Percentiles rank a stretch among this genome's conserved stretches.
These are phyloP conservation scores for Trichoderma polysporum DNA, from an alignment of 2,329 filamentous ascomycete species.

Conservation along the genomic window DNA sequence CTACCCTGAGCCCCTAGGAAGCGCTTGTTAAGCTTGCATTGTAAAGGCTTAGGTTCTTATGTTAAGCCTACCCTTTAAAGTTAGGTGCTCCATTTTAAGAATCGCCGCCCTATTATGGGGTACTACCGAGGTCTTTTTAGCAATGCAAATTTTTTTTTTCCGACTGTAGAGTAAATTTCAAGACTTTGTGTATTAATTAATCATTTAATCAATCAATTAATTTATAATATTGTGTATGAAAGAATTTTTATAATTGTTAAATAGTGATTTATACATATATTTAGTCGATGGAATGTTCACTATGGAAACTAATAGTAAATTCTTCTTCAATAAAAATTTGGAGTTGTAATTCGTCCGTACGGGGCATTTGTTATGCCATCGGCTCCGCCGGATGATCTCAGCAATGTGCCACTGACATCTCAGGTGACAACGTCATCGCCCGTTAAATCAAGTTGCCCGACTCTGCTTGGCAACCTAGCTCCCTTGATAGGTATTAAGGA, in stretches of 20 bases:
- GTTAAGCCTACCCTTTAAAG: background rate
- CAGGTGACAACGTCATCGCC: constrained; percentile 11
- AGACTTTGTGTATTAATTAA: too few species aligned
- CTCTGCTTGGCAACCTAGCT: background rate
- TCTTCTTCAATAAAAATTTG: background rate
- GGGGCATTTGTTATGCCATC: constrained; percentile 14
- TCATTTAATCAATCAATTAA: background rate
- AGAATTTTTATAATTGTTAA: too few species aligned
- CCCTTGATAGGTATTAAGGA: background rate
- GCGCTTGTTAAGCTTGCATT: background rate
- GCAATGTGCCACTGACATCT: background rate
- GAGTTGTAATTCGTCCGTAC: background rate
- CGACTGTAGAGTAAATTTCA: too few species aligned
- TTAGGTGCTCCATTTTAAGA: background rate
- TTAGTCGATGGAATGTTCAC: too few species aligned
- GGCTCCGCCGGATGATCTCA: background rate
- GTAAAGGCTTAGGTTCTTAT: background rate
- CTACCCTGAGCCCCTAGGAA: background rate
- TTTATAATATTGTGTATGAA: background rate
- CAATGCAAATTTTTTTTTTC: background rate
- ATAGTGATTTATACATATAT: too few species aligned
- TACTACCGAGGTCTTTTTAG: background rate
- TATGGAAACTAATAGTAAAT: too few species aligned
- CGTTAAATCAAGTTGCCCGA: background rate
- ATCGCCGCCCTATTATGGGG: background rate